Base-by-base conservation (phyloP, 345 rosid genomes). In the Brassica juncea region DNA sequence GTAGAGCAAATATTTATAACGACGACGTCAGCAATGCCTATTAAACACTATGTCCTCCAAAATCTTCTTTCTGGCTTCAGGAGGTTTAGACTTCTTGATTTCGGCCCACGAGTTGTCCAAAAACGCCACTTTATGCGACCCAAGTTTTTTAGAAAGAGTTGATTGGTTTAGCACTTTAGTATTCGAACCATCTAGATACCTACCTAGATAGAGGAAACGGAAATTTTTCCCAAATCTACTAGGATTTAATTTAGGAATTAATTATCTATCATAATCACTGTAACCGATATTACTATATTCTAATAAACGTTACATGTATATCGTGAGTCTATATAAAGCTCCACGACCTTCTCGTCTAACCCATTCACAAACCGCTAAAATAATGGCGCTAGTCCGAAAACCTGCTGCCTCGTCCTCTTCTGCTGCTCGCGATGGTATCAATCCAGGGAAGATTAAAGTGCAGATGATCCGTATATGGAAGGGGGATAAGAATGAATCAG, bases 1-100 rank as follows among this genome's bases (percentile, higher is more conserved):
- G 88, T 16, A 94, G 91, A 65, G 84, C 93, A 37, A 32, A 35
- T 35, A 35, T 35, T 35, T 35, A 35, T 21, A 25, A 57, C 27
- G 62, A 57, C 27, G 62, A 55, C 19, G 61, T 57, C 62, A 57
- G 62, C 28, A 57, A 57, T 57, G 31, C 63, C n/a, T 23, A 25
- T 58, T 35, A 21, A 21, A 58, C 30, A 58, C 62, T 31, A 32
- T 59, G 32, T 31, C 32, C 32, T 59, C 15, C 7, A 59, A 25
- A 59, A 25, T 57, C 44, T 39, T 57, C 30, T 25, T 58, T 3
- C 63, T 23, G 63, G 63, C 63, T 57, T 21, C 28, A 8, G 28
- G 11, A 9, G 28, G 62, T 57, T 57, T 8, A 7, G 30, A 5
- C 62, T 23, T 23, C n/a, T 58, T 58, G n/a, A 23, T 58, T 58